phyloP scores from a whole-genome alignment of 2,329 filamentous ascomycete genomes.

The Fusarium cyanostomum region DNA sequence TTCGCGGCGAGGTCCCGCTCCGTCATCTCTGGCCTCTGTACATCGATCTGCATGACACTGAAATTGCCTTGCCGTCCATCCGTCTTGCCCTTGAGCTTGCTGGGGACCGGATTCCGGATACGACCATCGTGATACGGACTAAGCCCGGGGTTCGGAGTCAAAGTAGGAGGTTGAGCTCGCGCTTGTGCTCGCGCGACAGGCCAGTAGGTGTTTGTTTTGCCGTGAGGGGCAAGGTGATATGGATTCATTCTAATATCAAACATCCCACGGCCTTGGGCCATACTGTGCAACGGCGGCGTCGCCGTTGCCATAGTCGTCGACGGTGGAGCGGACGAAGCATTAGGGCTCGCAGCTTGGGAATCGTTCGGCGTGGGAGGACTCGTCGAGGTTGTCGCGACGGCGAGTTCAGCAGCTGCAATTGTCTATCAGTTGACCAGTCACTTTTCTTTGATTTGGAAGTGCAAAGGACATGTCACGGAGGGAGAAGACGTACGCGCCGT shows the following conservation, averaged over 20 bases:
- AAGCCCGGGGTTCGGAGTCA: slow-evolving; percentile 18
- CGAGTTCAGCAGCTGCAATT: slow-evolving; percentile 21
- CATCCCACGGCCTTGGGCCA: slow-evolving; percentile 19
- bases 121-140: slow-evolving; percentile 45
- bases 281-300: slow-evolving; percentile 5
- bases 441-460: neutral
- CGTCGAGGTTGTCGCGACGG: slow-evolving; percentile 9
- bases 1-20: slow-evolving; percentile 65
- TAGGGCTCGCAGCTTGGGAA: neutral
- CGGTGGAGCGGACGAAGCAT: slow-evolving; percentile 9
- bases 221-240: neutral
- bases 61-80: slow-evolving; percentile 68
- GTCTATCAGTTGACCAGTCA: slow-evolving; percentile 24
- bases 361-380: neutral
- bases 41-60: slow-evolving; percentile 69
- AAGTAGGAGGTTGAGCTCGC: neutral
- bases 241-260: slow-evolving; percentile 21
- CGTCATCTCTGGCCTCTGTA: slow-evolving; percentile 56
- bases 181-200: neutral
- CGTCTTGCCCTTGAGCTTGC: slow-evolving; percentile 68
- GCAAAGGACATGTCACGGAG: neutral
- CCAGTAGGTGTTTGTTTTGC: neutral
- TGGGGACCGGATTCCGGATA: slow-evolving; percentile 66
- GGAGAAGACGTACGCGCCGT: slow-evolving; percentile 40
- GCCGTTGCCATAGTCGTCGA: slow-evolving; percentile 1